Base-by-base conservation (phyloP, 495 filamentous ascomycete genomes). In the Neurospora tetraspora region DNA sequence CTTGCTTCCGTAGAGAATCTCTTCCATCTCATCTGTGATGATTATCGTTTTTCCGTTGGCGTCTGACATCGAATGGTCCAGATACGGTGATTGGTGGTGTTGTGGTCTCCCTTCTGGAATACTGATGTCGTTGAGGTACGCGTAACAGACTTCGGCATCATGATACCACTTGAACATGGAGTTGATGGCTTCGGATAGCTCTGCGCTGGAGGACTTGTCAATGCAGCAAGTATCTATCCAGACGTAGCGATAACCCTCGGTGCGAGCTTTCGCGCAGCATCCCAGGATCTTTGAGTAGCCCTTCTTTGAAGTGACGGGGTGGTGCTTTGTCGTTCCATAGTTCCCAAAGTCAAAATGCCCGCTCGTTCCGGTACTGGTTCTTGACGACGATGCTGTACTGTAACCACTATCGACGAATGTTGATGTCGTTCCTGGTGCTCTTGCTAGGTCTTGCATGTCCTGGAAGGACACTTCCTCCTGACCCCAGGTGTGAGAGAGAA, bases 211-310 rank as follows among this genome's bases (percentile, higher is more conserved):
- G 1, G 74, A 70, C 74, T 83, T 83, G 68, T 84, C 78, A 72
- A 82, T 84, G 71, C 82, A 84, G 76, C 80, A 82, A 0, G 80
- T 84, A 71, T 84, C 81, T 18, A 84, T 72, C 81, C 82, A 84
- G 36, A 82, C 71, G 43, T 80, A 85, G n/a, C 76, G 34, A 42
- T 76, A 74, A 5, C 75, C 77, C 1, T 75, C 68, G 4, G 36
- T 36, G 14, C 65, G 6, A n/a, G 77, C 75, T 9, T 36, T 43
- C 0, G 5, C n/a, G 69, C 72, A 74, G 27, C 39, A 36, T 1
- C 61, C 53, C n/a, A 39, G 9, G 65, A 78, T 74, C 69, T 77
- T 76, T 9, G 16, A 39, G 37, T 45, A 77, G 1, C 77, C 74
- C 31, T 69, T 39, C 37, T 70, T 72, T 6, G 34, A 2, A 16